Conservation (phyloP, 495 filamentous ascomycete species). For the Penicillium odoratum region DNA sequence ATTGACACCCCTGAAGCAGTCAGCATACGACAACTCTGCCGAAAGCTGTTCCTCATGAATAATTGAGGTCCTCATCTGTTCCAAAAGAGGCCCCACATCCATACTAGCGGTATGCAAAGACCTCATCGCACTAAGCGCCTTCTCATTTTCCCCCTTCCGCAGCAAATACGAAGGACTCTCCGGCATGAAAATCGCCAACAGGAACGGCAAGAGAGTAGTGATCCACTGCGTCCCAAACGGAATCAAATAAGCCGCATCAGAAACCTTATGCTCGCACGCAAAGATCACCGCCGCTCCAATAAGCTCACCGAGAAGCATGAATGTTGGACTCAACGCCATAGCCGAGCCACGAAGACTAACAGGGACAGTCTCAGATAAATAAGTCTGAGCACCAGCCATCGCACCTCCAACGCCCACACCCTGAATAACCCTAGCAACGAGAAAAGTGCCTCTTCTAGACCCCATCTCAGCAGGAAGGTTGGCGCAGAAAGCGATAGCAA, state of each 20-base stretch:
- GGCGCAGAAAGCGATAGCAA: constrained; percentile 35
- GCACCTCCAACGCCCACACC: constrained; percentile 41
- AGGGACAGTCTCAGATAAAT: constrained; percentile 46
- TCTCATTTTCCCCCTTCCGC: constrained; percentile 12
- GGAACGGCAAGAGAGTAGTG: constrained; percentile 22
- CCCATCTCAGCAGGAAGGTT: constrained; percentile 26
- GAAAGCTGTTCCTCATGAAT: constrained; percentile 22
- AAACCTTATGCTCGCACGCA: constrained; percentile 14
- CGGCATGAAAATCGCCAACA: constrained; percentile 10
- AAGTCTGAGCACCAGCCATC: constrained; percentile 44
- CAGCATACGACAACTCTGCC: constrained; percentile 31
- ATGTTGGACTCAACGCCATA: constrained; percentile 43
- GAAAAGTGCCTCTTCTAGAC: constrained; percentile 29
- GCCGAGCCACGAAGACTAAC: constrained; percentile 38
- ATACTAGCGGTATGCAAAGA: constrained; percentile 9
- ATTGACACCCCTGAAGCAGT: constrained; percentile 46
- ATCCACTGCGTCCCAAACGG: constrained; percentile 34
- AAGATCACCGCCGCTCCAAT: constrained; percentile 42
- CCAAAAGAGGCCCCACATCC: constrained; percentile 9
- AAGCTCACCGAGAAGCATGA: constrained; percentile 45
- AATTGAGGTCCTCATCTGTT: constrained; percentile 21
- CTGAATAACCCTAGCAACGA: constrained; percentile 33
- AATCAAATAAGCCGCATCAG: constrained; percentile 14
- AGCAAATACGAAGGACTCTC: constrained; percentile 23
- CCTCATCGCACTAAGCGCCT: constrained; percentile 11